phyloP scores from a whole-genome alignment of 768 basidiomycete genomes.

The Suillus alpinus region DNA sequence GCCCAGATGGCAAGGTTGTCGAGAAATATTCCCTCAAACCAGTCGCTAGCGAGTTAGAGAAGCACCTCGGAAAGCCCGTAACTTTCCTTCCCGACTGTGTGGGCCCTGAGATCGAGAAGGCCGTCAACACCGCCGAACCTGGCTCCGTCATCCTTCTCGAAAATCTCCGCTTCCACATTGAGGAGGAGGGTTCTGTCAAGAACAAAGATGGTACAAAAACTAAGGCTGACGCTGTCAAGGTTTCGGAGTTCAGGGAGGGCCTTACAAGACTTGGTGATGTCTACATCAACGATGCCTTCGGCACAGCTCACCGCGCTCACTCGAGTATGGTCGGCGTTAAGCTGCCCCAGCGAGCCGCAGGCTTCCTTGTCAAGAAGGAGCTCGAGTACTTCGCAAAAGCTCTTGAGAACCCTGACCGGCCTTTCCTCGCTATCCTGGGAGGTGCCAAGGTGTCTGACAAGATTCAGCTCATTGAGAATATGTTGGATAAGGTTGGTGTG shows the following conservation, averaged over 20 bases:
- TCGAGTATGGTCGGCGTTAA: constrained; percentile 98
- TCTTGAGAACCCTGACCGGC: constrained; percentile 88
- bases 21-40: constrained; percentile 90
- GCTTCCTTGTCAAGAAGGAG: constrained; percentile 98
- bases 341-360: constrained; percentile 87
- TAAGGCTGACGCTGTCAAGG: constrained; percentile 83
- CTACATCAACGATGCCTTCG: constrained; percentile 98
- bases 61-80: constrained; percentile 68
- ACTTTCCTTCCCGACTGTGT: constrained; percentile 84
- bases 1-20: constrained; percentile 89
- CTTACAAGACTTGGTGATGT: constrained; percentile 93
- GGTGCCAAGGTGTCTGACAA: constrained; percentile 99
- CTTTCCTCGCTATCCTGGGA: constrained; percentile 97
- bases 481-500: constrained; percentile 83
- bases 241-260: constrained; percentile 80
- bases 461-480: constrained; percentile 97
- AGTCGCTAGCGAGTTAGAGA: constrained; percentile 77
- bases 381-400: constrained; percentile 99
- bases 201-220: constrained; percentile 93
- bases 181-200: constrained; percentile 94
- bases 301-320: constrained; percentile 97
- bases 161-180: constrained; percentile 97
- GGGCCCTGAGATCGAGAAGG: constrained; percentile 79
- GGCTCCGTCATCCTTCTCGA: constrained; percentile 89
- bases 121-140: constrained; percentile 53